Base-by-base conservation (phyloP, 768 basidiomycete species). In the Termitomyces sp. region DNA sequence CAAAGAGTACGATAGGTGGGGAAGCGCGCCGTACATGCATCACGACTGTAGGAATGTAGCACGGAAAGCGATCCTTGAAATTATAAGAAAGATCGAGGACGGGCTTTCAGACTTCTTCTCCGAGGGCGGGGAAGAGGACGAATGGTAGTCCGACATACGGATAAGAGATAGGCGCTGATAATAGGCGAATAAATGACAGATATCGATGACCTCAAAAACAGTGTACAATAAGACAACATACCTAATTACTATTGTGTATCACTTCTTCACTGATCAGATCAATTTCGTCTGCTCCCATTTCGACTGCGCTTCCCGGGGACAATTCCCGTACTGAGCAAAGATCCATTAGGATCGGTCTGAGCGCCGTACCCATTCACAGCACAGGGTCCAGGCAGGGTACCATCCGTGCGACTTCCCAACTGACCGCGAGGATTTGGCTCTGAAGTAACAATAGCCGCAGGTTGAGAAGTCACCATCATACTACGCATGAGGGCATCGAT, bases 1-100 rank as follows among this genome's bases (percentile, higher is more conserved):
- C 63, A 85, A 83, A 70, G 86, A 88, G 55, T 86, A 85, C 58
- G 87, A 88, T 56, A 75, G 82, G 54, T 85, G 84, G 83, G 86
- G 87, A 2, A 81, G 79, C 58, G 84, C 83, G 57, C 83, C 85
- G n/a, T 87, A 88, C 66, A 89, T 90, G 88, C 86, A 89, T 63
- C 84, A 82, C 56, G 88, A 89, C 56, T 90, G 88, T 72, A 77
- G 85, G 65, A 69, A 74, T 64, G 69, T 73, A 22, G 88, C 87
- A 24, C 79, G 79, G 67, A 78, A 78, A 62, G 76, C 77, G 47
- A 81, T 90, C 47, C 68, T 70, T 24, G 85, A 84, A 45, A 71
- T 78, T 54, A 75, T 87, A 41, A 85, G 77, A 67, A 71, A 72
- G 13, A 75, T 87, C 13, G 84, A 83, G 61, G 82, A 86, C 24